Conservation (phyloP, 139 green algal genomes). For the Chlorella sp. region DNA sequence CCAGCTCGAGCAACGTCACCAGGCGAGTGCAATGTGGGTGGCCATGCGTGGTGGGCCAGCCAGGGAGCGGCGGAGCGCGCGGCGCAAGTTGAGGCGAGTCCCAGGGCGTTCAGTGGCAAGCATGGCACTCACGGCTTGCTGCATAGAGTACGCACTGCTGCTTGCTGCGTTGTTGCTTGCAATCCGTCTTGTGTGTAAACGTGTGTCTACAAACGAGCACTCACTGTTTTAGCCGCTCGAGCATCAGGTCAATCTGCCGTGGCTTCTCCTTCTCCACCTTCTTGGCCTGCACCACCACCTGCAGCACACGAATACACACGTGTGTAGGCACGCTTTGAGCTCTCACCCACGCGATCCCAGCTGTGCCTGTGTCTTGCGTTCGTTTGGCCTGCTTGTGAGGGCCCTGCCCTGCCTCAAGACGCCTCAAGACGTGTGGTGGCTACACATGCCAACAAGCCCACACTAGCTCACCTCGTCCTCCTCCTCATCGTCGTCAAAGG, state of each 20-base stretch:
- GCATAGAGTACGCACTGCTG: no score
- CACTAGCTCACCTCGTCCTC: neutral
- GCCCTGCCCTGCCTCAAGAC: no score
- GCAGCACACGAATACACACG: neutral
- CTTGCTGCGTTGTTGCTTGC: no score
- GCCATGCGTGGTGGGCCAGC: no score
- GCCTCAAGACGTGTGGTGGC: neutral
- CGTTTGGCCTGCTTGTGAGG: neutral
- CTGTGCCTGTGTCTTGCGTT: neutral
- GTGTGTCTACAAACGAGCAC: no score
- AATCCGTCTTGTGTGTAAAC: no score
- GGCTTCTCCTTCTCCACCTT: slow-evolving; percentile 60
- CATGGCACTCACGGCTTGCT: no score
- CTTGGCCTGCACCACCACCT: slow-evolving; percentile 9
- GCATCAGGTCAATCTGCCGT: slow-evolving; percentile 81
- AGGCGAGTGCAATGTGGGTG: no score
- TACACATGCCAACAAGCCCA: neutral
- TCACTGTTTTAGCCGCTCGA: slow-evolving; percentile 84
- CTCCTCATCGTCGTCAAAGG: slow-evolving; percentile 25
- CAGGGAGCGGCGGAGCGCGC: no score
- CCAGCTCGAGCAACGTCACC: no score
- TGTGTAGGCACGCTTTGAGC: neutral
- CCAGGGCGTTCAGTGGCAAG: no score
- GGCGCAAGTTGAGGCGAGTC: no score
- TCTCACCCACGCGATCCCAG: neutral